phyloP scores from a whole-genome alignment of 345 rosid genomes.

The Cardamine resedifolia region DNA sequence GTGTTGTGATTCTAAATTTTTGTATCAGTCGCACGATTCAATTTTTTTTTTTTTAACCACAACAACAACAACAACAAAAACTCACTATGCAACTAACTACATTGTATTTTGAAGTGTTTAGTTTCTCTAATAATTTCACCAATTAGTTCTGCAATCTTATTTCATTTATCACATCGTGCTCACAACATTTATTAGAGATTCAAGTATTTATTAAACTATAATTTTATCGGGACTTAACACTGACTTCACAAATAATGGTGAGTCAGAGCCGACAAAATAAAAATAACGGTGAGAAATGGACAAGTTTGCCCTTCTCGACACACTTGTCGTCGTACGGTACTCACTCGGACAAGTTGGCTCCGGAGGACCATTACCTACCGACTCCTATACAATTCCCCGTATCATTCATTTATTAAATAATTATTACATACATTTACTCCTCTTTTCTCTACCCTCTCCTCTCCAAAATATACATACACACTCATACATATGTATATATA shows the following conservation, averaged over 20 bases:
- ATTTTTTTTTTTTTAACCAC: no score
- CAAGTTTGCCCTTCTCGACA: constrained; percentile 32
- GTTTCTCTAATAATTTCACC: background rate
- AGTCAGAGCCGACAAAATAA: background rate
- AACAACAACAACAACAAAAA: no score
- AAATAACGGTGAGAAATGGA: background rate
- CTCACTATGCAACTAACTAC: no score
- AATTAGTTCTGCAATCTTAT: background rate
- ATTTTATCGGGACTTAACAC: constrained; percentile 9
- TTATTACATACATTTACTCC: background rate
- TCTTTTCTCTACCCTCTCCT: background rate
- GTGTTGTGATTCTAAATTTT: background rate
- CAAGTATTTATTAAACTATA: background rate
- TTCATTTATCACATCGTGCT: constrained; percentile 6
- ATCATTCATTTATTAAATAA: constrained; percentile 6
- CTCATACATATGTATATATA: background rate
- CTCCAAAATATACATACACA: background rate
- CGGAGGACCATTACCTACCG: constrained; percentile 36
- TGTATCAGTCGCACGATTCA: background rate
- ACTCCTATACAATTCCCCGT: constrained; percentile 26
- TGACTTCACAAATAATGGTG: constrained; percentile 21
- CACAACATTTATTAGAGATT: constrained; percentile 3
- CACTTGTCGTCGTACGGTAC: constrained; percentile 29
- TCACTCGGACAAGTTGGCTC: constrained; percentile 27
- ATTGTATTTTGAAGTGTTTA: no score